Base-by-base conservation (phyloP, 768 basidiomycete species). In the Sutorius australiensis region DNA sequence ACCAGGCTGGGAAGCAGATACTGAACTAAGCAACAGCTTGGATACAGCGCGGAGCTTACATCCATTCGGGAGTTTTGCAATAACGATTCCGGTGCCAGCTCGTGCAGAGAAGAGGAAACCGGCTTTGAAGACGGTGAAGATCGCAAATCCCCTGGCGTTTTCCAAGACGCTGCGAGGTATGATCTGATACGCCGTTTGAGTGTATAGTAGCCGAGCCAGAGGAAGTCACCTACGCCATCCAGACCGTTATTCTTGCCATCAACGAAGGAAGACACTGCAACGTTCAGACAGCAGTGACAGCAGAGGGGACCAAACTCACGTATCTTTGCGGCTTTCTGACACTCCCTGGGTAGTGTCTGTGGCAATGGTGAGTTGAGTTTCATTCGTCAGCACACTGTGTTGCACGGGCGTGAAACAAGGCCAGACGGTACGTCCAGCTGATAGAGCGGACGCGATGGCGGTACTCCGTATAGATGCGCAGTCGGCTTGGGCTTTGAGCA, bases 1-100 rank as follows among this genome's bases (percentile, higher is more conserved):
- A 92, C 95, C 95, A 99, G 34, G 81, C 89, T 93, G 51, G 86
- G 92, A 38, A 78, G 82, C 87, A 39, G 39, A 53, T 6, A 54
- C 24, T 10, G 31, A 32, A 27, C 53, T 49, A 44, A 28, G 44
- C 13, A 30, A 40, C 37, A 32, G 41, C 16, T 27, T 43, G 42
- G 3, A 37, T 40, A 21, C 17, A 46, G 41, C 21, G 51, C 38
- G 53, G 28, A 21, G 75, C 92, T 72, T 65, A 93, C 91, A 75
- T 61, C 92, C 94, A 67, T 95, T 81, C 5, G 82, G 75, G 16
- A 93, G 74, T 59, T 77, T 85, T 21, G 92, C 92, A 47, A 98
- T 94, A 33, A 95, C 94, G 17, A 98, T 72, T 7, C 94, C 94
- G 41, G 84, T 86, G 21, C 93, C 83, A 21, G 85, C 94, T 62